These are phyloP conservation scores for Orbilia oligospora DNA, from an alignment of 2,329 filamentous ascomycete species.

Conservation along the genomic window DNA sequence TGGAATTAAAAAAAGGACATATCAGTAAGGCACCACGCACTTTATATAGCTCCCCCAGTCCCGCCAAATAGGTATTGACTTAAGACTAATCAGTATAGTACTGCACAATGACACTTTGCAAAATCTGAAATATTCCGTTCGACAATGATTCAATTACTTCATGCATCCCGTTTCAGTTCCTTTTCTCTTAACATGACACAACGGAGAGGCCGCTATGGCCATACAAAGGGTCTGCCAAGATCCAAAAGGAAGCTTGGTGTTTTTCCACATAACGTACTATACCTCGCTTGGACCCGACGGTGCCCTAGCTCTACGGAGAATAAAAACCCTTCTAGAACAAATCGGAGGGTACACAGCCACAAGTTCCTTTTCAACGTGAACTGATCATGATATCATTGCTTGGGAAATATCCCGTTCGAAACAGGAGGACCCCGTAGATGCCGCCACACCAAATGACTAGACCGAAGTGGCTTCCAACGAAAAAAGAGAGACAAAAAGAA, in stretches of 20 bases:
- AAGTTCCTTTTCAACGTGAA: background rate
- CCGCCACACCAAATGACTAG: background rate
- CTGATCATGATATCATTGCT: background rate
- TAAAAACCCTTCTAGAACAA: background rate
- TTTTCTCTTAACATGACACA: background rate
- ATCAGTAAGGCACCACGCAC: too few species aligned
- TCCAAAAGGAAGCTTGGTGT: background rate
- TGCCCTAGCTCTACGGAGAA: background rate
- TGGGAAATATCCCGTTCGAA: background rate
- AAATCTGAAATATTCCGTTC: background rate
- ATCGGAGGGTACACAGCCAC: background rate
- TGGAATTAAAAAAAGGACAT: background rate
- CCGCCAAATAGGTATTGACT: too few species aligned
- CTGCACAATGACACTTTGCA: background rate
- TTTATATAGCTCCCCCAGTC: too few species aligned
- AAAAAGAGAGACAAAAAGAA: too few species aligned
- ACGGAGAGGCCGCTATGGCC: too few species aligned
- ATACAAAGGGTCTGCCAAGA: background rate
- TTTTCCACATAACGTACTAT: background rate
- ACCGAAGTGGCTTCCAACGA: background rate
- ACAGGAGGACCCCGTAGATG: background rate
- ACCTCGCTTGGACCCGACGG: background rate
- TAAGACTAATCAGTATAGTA: background rate
- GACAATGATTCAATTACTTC: background rate
- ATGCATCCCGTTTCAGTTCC: background rate